phyloP scores from a whole-genome alignment of 306 rosid genomes.

The Hippophae tibetana region DNA sequence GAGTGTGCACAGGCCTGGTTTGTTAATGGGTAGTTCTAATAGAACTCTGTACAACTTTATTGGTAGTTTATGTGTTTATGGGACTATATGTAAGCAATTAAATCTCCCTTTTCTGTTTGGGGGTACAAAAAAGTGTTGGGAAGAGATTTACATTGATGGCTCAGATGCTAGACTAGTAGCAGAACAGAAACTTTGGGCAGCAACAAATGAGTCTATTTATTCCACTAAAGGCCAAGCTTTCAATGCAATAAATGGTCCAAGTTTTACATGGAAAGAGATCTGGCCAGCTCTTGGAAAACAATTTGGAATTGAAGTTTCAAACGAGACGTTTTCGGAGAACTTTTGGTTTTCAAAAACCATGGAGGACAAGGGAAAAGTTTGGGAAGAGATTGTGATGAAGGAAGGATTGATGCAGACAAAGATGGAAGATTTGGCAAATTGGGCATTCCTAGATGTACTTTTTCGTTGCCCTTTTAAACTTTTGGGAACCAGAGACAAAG shows the following conservation, averaged over 20 bases:
- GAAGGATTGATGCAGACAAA: slow-evolving; percentile 48
- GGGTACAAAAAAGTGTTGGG: slow-evolving; percentile 72
- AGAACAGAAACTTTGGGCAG: slow-evolving; percentile 82
- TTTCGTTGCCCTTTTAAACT: slow-evolving; percentile 64
- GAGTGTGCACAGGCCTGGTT: slow-evolving; percentile 84
- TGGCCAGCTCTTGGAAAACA: slow-evolving; percentile 60
- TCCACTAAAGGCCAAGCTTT: slow-evolving; percentile 43
- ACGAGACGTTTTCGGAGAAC: slow-evolving; percentile 30
- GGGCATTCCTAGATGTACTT: slow-evolving; percentile 69
- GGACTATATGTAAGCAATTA: slow-evolving; percentile 57
- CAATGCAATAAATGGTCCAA: slow-evolving; percentile 57
- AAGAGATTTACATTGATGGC: slow-evolving; percentile 63
- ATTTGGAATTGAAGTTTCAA: slow-evolving; percentile 41
- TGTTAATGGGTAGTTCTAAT: slow-evolving; percentile 56
- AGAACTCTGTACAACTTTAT: slow-evolving; percentile 63
- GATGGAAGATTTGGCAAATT: slow-evolving; percentile 23
- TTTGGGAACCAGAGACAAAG: slow-evolving; percentile 62
- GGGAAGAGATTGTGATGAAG: slow-evolving; percentile 73
- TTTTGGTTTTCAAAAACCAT: slow-evolving; percentile 49
- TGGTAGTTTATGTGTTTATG: slow-evolving; percentile 77
- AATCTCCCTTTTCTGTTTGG: slow-evolving; percentile 71
- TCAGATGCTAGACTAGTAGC: slow-evolving; percentile 87
- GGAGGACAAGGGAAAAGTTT: slow-evolving; percentile 48
- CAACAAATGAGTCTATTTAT: slow-evolving; percentile 25
- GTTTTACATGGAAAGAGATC: slow-evolving; percentile 75